Evolutionary conservation across 306 rosid genomes (phyloP), one percentile per base, ranked within the genome.

Genomic region (Inga laurina): DNA sequence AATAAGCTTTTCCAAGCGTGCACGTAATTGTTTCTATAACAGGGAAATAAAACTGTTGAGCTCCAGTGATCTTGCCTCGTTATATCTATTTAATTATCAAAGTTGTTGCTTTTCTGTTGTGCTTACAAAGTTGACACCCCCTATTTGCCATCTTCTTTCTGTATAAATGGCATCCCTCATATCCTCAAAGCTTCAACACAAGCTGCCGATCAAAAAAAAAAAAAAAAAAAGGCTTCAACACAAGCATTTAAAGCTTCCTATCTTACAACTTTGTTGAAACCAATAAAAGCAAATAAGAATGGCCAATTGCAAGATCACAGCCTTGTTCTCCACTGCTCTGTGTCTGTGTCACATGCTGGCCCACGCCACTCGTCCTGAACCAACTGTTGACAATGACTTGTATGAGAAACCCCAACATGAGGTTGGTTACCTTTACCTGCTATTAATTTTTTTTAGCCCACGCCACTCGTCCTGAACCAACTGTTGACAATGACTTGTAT

Each of bases 331-430:
- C 72, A 69, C 59, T 37, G 61, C 68, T 39, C 73, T 89, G 18
- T 80, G 87, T 56, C 88, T 89, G 75, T 52, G 78, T 35, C 75
- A 37, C 75, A 78, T 81, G 65, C 44, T 80, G 14, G 45, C 84
- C 73, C 24, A 77, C 39, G 85, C 92, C 39, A n/a, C 85, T 44
- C 85, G 87, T 27, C 87, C 54, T 39, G 54, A 84, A 32, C 90
- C 88, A 65, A 39, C 90, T 86, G 64, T 80, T 66, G 57, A 39
- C 82, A 13, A 48, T 74, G 61, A 76, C 56, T 3, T 48, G 59
- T 34, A 54, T 7, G 66, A 14, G 7, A 71, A 10, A 65, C 13
- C 68, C 24, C 82, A 65, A 1, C 66, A 74, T 30, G 52, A 44
- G 84, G 87, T 88, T 75, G 12, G 67, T 71, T 44, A 3, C 41